Evolutionary conservation across 208 protist genomes (phyloP).

Genomic region (Jaenimonas drosophilae): DNA sequence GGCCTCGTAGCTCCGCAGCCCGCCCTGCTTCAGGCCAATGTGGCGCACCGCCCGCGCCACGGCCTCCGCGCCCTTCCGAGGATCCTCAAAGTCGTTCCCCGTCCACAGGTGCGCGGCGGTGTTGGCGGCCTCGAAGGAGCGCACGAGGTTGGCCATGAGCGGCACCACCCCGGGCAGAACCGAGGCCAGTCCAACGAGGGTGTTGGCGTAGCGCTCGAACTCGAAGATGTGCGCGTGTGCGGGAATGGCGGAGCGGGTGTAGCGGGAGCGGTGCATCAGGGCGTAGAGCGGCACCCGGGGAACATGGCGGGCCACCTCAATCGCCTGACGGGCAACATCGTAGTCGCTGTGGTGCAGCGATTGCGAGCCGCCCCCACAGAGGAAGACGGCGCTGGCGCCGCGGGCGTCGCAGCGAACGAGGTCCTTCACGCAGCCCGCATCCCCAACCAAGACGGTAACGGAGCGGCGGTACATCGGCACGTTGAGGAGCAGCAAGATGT

Average conservation of each 20-base stretch:
- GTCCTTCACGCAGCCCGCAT: constrained; percentile 34
- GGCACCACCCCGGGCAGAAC: constrained; percentile 58
- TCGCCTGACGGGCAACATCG: constrained; percentile 49
- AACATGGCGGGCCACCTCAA: constrained; percentile 55
- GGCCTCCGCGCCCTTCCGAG: constrained; percentile 11
- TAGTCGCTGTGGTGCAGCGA: constrained; percentile 70
- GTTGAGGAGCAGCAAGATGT: constrained; percentile 48
- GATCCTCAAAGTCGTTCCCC: constrained; percentile 21
- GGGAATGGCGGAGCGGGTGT: constrained; percentile 37
- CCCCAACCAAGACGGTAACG: constrained; percentile 58
- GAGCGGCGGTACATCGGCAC: constrained; percentile 60
- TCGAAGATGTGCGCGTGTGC: constrained; percentile 55
- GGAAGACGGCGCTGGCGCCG: constrained; percentile 69
- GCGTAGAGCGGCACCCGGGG: constrained; percentile 56
- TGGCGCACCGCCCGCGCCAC: constrained; percentile 14
- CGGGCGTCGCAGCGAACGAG: constrained; percentile 40
- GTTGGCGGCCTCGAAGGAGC: constrained; percentile 62
- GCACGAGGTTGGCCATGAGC: constrained; percentile 70
- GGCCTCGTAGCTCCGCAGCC: constrained; percentile 22
- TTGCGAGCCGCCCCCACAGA: constrained; percentile 55
- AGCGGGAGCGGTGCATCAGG: constrained; percentile 39
- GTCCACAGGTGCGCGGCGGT: constrained; percentile 15
- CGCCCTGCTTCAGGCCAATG: constrained; percentile 17
- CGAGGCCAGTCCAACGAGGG: constrained; percentile 63
- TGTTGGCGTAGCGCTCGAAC: constrained; percentile 51